Base-by-base conservation (phyloP, 176 grass and related monocot genomes). In the Puya raimondii region DNA sequence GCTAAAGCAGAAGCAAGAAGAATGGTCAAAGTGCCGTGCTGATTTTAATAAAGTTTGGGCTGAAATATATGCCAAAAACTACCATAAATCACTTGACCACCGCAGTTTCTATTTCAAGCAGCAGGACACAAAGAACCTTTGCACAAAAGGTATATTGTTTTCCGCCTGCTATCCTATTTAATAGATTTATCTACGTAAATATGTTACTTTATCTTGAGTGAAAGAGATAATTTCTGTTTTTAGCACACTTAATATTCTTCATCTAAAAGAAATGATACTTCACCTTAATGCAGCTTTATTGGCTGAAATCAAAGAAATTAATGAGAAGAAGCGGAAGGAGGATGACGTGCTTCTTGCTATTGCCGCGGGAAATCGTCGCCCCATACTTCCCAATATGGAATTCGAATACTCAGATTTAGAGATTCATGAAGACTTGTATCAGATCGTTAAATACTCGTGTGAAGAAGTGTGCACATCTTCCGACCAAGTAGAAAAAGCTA, bases 1-100 rank as follows among this genome's bases (percentile, higher is more conserved):
- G 53, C 69, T 91, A 74, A 91, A 85, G 66, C 89, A 85, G 73
- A 91, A 91, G 33, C 85, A 91, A 63, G 85, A 88, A 23, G 89
- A 91, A 78, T 91, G 89, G 85, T 80, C 85, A 70, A 74, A 82
- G 72, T 91, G 89, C 65, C 82, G 89, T 3, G 64, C 82, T 56
- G 89, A 91, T 85, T 91, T 91, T 69, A 91, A 91, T 25, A 88
- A 88, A 57, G 89, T 91, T 69, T 88, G 89, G 89, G 82, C 85
- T 57, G 85, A 91, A 82, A 85, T 91, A 77, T 91, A 88, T n/a
- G 81, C 89, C 51, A 92, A 92, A 50, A 88, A 88, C 68, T 85
- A 92, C 68, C 89, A 92, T 67, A 92, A 85, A 68, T 92, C 89
- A 29, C 82, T 92, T 69, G 89, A 92, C 18, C 89, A 92, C 72